Evolutionary conservation across 495 filamentous ascomycete species (phyloP), one percentile per base, ranked within the genome.

Genomic region (Peziza echinospora): DNA sequence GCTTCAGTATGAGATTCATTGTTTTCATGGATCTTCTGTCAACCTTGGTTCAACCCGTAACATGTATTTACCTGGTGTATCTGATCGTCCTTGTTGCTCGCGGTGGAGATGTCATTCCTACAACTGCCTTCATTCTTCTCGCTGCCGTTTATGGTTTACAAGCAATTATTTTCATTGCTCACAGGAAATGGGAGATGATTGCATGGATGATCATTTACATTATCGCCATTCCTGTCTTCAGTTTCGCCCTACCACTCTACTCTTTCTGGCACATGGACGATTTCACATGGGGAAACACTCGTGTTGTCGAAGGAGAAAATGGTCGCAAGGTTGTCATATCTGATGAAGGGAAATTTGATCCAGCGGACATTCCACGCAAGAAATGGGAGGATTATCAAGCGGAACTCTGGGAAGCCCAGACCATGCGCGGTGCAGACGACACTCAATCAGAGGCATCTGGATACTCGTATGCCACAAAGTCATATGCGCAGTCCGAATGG

Each of bases 251-350:
- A 6, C 89, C 89, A 1, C 70, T 99, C 5, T 99, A 96, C 63
- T 71, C 86, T 40, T 99, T 99, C 75, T 99, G 89, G 89, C 71
- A 96, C 64, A 94, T 94, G 89, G 89, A 99, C 62, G 89, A 99
- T 68, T 99, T 99, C 73, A 79, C 76, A 53, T 94, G 85, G 85
- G 85, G 85, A 62, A 94, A 92, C 62, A 94, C 85, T 24, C 84
- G 85, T 71, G 71, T 99, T 37, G 85, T 99, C 51, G 92, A 82
- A n/a, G 89, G 89, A 60, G 89, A 96, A 63, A 80, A 79, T 57
- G 89, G 89, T 45, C 74, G 79, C 57, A 86, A 94, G 67, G 65
- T 96, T 51, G 76, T 99, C 59, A 81, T 99, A 51, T 82, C 83
- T 1, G 89, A 99, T 60, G 89, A 99, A 65, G 91, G 89, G 63